A percentile compares a stretch with the other conserved stretches of the same genome.
phyloP scores from a whole-genome alignment of 352 stramenopile species.

The Albugo laibachii region DNA sequence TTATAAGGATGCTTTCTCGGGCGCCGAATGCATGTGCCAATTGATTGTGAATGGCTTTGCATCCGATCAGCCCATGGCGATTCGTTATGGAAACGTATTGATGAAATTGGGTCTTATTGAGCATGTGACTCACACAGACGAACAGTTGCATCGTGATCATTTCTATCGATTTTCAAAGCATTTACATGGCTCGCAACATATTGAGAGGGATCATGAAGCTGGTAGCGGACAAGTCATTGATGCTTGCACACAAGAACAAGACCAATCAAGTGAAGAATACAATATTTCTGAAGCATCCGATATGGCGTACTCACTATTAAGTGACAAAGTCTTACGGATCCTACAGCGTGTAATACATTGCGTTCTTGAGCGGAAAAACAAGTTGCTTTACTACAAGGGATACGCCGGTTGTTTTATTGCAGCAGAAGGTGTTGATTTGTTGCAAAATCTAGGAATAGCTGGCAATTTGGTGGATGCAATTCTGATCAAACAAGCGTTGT shows the following conservation, averaged over 20 bases:
- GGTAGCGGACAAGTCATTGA: constrained; percentile 25
- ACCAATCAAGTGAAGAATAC: constrained; percentile 45
- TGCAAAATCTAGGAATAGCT: constrained; percentile 53
- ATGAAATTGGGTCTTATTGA: constrained; percentile 69
- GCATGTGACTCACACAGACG: constrained; percentile 56
- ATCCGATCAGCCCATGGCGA: constrained; percentile 40
- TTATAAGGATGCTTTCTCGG: constrained; percentile 73
- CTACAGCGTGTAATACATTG: constrained; percentile 51
- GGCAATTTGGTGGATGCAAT: constrained; percentile 52
- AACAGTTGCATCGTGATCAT: constrained; percentile 69
- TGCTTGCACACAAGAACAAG: constrained; percentile 49
- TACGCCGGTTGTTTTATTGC: constrained; percentile 64
- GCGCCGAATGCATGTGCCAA: constrained; percentile 46
- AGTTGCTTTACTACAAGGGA: constrained; percentile 76
- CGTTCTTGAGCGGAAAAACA: constrained; percentile 78
- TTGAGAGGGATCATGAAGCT: constrained; percentile 8
- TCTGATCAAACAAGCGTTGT: constrained; percentile 48
- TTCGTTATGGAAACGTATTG: constrained; percentile 59
- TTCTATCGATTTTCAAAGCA: constrained; percentile 69
- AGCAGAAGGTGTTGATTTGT: constrained; percentile 58
- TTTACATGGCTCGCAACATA: too few relatives aligned
- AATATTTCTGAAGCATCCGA: constrained; percentile 52
- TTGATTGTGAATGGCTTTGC: constrained; percentile 64
- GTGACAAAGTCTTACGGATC: constrained; percentile 46
- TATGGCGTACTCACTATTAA: constrained; percentile 60